A percentile compares a stretch with the other conserved stretches of the same genome.
Conservation (phyloP, 2,329 filamentous ascomycete genomes). For the Coleophoma eucalyptorum region DNA sequence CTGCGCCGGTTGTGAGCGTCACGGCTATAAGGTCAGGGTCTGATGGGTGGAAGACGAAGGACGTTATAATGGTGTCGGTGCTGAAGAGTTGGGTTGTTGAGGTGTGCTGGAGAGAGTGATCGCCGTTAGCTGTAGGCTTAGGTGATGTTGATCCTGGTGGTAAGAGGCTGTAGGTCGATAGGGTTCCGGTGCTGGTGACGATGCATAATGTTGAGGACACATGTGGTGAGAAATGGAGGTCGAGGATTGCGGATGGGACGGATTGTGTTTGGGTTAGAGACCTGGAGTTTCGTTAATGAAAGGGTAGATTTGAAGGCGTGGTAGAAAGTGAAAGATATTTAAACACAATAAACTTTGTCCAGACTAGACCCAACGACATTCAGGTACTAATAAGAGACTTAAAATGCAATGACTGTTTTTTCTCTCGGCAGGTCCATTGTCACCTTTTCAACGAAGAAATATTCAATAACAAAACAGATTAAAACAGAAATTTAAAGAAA, state of each 20-base stretch:
- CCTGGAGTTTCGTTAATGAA: slow-evolving; percentile 31
- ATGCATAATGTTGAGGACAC: slow-evolving; percentile 58
- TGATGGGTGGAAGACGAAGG: slow-evolving; percentile 68
- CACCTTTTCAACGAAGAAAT: no score
- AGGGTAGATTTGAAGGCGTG: no score
- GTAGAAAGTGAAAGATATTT: background rate
- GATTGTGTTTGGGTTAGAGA: slow-evolving; percentile 52
- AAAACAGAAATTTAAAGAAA: slow-evolving; percentile 4
- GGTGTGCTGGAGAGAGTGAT: slow-evolving; percentile 37
- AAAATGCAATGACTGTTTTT: no score
- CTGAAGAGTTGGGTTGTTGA: slow-evolving; percentile 41
- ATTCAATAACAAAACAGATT: background rate
- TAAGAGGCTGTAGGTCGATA: slow-evolving; percentile 58
- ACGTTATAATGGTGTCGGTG: slow-evolving; percentile 62
- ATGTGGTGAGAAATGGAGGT: slow-evolving; percentile 73
- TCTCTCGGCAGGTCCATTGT: no score
- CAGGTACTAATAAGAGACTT: no score
- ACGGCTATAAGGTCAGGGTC: slow-evolving; percentile 55
- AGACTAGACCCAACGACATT: background rate
- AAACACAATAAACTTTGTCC: background rate
- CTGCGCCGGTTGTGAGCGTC: slow-evolving; percentile 66
- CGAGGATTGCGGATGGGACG: slow-evolving; percentile 73
- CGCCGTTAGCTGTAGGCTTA: background rate
- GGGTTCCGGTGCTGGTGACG: slow-evolving; percentile 71
- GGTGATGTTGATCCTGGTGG: background rate